Evolutionary conservation across 2,329 filamentous ascomycete genomes (phyloP), one percentile per base, ranked within the genome.

Genomic region (Chrysoporthe deuterocubensis): DNA sequence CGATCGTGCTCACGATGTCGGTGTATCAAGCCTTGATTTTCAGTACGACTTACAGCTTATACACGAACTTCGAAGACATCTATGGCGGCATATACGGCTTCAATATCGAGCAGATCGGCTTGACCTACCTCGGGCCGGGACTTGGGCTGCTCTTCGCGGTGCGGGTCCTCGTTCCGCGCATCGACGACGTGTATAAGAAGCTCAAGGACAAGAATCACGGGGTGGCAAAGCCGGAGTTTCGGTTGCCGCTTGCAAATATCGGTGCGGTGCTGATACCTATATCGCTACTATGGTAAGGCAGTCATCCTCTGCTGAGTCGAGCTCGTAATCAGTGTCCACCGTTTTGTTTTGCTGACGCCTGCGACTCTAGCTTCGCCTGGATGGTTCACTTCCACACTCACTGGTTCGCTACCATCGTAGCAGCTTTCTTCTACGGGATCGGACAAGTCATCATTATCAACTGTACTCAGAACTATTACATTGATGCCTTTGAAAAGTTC

Each of bases 381-480:
- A 70, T 71, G 2, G 72, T 71, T 1, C 71, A 77, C 34, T 61
- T 61, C 2, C 69, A 72, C 11, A n/a, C 72, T 3, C 75, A 76
- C 61, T 77, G 75, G 76, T 73, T 77, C 3, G 71, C 75, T 34
- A 74, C 75, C 1, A 86, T 87, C 63, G 80, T 86, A 50, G 86
- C 85, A 8, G 83, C 81, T 4, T 73, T 76, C 0, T 79, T 86
- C n/a, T 82, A 87, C 66, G 82, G 84, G 0, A 74, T 81, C 2
- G 85, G 85, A 4, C 81, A 84, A 71, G 81, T 85, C 58, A 78
- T 82, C 6, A 78, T 81, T 1, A 87, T 87, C 71, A 82, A 83
- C 72, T 83, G 83, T 34, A 81, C 84, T 58, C 82, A 84, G 66
- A 84, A 83, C 0, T 87, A 87, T 67, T 79, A 85, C 3, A 83